Evolutionary conservation across 306 rosid species (phyloP), one percentile per base, ranked within the genome.

Genomic region (Comarum palustre): DNA sequence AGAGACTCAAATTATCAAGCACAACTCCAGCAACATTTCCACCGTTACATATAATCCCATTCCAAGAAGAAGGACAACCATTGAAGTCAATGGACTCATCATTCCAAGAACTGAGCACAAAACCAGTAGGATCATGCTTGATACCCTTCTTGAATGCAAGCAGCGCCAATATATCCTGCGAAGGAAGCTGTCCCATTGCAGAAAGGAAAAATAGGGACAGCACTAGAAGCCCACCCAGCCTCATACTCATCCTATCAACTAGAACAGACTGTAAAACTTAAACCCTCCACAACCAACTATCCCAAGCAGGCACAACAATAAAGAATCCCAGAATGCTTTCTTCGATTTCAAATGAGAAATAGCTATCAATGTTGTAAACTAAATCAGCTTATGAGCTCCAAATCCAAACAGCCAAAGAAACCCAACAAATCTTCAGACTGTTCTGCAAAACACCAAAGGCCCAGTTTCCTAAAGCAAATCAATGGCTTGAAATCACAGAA

Each of bases 11-110:
- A 78, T 84, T 84, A 72, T 95, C 93, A 75, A 95, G 95, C 20
- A 90, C 90, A 78, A 95, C 99, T 14, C 96, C 99, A 36, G 97
- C 97, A 78, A 95, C 97, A 76, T 83, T 95, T 71, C 93, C 97
- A 46, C 92, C 95, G 62, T 90, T 95, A 70, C 99, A 95, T 29
- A 88, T 79, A 75, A 95, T 82, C 20, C 99, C 99, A 79, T 91
- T 88, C 99, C 99, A 95, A 27, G 97, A 92, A 87, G 96, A 80
- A 41, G 99, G 99, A 66, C 99, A 95, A 67, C 99, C 99, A 87
- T 95, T 59, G 47, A 91, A 95, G 83, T 95, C 99, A 68, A 95
- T 91, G 61, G 99, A 95, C 77, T 91, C 99, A 50, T 95, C 99
- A 75, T 91, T 95, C 99, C 99, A 95, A 14, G 99, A 95, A 80